Evolutionary conservation across 2,329 filamentous ascomycete species (phyloP).

Genomic region (Botrytis cinerea): DNA sequence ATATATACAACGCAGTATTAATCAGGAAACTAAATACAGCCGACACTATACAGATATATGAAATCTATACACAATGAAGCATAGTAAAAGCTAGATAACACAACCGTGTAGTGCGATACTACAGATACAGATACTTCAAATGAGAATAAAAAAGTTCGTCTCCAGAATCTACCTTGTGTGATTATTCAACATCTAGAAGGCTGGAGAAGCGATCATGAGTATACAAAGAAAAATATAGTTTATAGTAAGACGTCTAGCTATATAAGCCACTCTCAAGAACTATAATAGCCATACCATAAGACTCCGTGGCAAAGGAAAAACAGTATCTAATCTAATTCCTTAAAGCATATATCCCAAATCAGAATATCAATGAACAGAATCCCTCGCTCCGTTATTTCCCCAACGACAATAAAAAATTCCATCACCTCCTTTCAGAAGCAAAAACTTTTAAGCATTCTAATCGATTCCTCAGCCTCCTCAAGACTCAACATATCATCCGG

Average conservation of each 20-base stretch:
- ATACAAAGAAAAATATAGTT: background rate
- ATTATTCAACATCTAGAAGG: background rate
- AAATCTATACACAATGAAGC: background rate
- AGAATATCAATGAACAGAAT: background rate
- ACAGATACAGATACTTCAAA: background rate
- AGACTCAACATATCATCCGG: conserved; percentile 33
- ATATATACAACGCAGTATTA: background rate
- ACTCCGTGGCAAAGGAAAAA: background rate
- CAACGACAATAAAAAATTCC: background rate
- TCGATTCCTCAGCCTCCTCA: conserved; percentile 28
- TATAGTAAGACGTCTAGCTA: background rate
- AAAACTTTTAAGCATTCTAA: background rate
- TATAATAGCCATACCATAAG: background rate
- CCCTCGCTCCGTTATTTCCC: background rate
- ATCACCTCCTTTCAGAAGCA: background rate
- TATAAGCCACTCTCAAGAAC: background rate
- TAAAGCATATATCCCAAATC: background rate
- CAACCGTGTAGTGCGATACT: background rate
- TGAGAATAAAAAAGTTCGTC: background rate
- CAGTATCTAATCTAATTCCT: background rate
- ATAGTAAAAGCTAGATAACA: background rate
- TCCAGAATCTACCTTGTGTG: background rate
- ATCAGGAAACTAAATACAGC: background rate
- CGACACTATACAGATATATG: background rate
- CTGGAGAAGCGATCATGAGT: background rate